A percentile compares a stretch with the other conserved stretches of the same genome.
Evolutionary conservation across 2,329 filamentous ascomycete genomes (phyloP).

Genomic region (Moelleriella libera): DNA sequence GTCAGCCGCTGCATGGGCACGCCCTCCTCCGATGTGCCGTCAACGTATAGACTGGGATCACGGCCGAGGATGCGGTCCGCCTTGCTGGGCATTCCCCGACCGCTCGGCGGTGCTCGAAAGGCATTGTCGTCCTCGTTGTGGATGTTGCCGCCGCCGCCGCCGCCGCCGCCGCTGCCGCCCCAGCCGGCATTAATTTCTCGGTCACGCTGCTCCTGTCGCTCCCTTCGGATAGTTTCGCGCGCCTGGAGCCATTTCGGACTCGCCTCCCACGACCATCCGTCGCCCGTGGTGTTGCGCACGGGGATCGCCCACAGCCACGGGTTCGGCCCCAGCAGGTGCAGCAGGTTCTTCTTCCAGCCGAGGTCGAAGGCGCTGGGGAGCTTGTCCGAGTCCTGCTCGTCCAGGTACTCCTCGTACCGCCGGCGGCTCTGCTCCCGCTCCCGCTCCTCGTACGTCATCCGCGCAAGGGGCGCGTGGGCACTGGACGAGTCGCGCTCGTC

Average conservation of each 20-base stretch:
- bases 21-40: constrained; percentile 24
- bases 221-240: constrained; percentile 44
- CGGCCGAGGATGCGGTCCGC: constrained; percentile 44
- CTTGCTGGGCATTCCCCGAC: constrained; percentile 32
- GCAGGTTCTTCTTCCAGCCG: constrained; percentile 66
- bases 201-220: constrained; percentile 44
- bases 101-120: constrained; percentile 8
- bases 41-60: constrained; percentile 39
- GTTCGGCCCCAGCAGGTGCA: constrained; percentile 65
- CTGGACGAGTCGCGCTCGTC: constrained; percentile 22
- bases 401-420: constrained; percentile 60
- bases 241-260: constrained; percentile 65
- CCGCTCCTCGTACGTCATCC: constrained; percentile 40
- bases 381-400: constrained; percentile 76
- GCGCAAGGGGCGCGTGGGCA: constrained; percentile 2
- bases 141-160: too few relatives aligned
- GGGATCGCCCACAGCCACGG: constrained; percentile 67
- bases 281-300: constrained; percentile 71
- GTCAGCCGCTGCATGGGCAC: constrained; percentile 33
- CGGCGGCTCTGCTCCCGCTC: constrained; percentile 39
- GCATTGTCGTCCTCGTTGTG: constrained; percentile 4
- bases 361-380: constrained; percentile 91
- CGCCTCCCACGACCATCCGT: constrained; percentile 91
- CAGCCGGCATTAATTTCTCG: constrained; percentile 55
- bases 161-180: constrained; percentile 24